A percentile compares a stretch with the other conserved stretches of the same genome.
These are phyloP conservation scores for Dichotomocladium elegans DNA, from an alignment of 371 early-diverging fungal genomes.

Conservation along the genomic window DNA sequence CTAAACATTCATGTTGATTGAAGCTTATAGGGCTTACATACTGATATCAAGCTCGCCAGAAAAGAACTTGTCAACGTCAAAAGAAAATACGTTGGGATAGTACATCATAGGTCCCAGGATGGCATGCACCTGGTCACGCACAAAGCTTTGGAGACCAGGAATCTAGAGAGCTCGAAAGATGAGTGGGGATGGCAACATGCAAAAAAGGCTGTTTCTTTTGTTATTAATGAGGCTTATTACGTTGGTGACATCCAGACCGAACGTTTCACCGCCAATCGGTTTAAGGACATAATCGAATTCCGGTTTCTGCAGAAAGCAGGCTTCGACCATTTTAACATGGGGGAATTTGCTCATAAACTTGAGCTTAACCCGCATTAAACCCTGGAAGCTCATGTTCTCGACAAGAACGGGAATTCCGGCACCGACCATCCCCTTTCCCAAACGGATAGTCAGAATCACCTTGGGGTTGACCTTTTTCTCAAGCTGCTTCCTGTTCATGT, in stretches of 20 bases:
- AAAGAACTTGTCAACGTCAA: conserved; percentile 82
- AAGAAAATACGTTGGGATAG: conserved; percentile 74
- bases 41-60: conserved; percentile 58
- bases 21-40: too few species aligned
- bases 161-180: conserved; percentile 38
- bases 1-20: too few species aligned
- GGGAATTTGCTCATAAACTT: conserved; percentile 87
- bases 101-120: conserved; percentile 82
- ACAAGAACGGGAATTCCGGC: conserved; percentile 92
- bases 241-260: conserved; percentile 80
- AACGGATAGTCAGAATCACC: conserved; percentile 83
- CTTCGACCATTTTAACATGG: conserved; percentile 84
- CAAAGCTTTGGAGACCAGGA: conserved; percentile 79
- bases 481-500: conserved; percentile 63
- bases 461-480: conserved; percentile 81
- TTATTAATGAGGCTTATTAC: conserved; percentile 18
- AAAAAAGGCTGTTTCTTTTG: not conserved
- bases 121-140: conserved; percentile 74
- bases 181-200: too few species aligned
- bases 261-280: conserved; percentile 88
- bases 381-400: conserved; percentile 89
- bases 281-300: conserved; percentile 91
- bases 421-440: conserved; percentile 89
- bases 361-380: conserved; percentile 77
- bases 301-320: conserved; percentile 88